These are phyloP conservation scores for Paramecium octaurelia DNA, from an alignment of 73 alveolate species.

Conservation along the genomic window DNA sequence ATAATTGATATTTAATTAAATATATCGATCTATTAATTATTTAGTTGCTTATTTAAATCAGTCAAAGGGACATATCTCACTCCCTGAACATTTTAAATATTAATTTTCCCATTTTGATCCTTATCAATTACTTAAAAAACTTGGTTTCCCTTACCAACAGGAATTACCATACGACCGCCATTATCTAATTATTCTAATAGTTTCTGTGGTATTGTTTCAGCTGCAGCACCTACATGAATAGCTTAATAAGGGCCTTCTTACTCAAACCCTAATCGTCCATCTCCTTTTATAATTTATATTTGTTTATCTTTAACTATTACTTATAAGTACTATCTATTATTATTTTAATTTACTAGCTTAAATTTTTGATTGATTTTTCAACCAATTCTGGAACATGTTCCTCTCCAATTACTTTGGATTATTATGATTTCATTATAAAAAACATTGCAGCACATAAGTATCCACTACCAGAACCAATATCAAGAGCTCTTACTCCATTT, in stretches of 20 bases:
- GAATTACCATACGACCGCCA: conserved; percentile 81
- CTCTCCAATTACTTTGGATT: conserved; percentile 75
- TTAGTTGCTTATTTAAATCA: background rate
- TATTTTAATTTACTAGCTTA: background rate
- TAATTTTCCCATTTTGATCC: conserved; percentile 66
- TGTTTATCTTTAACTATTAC: background rate
- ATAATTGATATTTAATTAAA: no score
- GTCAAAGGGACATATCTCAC: conserved; percentile 84
- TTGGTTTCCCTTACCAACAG: conserved; percentile 74
- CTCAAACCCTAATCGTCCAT: conserved; percentile 86
- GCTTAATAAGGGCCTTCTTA: conserved; percentile 85
- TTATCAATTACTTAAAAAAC: conserved; percentile 62
- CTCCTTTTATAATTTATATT: conserved; percentile 72
- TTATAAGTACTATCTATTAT: background rate
- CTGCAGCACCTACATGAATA: conserved; percentile 94
- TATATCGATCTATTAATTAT: background rate
- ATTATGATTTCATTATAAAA: conserved; percentile 62
- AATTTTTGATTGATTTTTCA: conserved; percentile 51
- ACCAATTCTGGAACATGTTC: conserved; percentile 83
- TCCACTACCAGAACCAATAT: conserved; percentile 92
- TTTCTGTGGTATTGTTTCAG: conserved; percentile 70
- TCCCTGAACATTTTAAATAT: conserved; percentile 47
- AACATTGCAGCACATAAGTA: conserved; percentile 72
- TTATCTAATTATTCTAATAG: conserved; percentile 71
- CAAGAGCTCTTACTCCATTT: conserved; percentile 75